phyloP scores from a whole-genome alignment of 2,329 filamentous ascomycete genomes.

The Parascedosporium putredinis region DNA sequence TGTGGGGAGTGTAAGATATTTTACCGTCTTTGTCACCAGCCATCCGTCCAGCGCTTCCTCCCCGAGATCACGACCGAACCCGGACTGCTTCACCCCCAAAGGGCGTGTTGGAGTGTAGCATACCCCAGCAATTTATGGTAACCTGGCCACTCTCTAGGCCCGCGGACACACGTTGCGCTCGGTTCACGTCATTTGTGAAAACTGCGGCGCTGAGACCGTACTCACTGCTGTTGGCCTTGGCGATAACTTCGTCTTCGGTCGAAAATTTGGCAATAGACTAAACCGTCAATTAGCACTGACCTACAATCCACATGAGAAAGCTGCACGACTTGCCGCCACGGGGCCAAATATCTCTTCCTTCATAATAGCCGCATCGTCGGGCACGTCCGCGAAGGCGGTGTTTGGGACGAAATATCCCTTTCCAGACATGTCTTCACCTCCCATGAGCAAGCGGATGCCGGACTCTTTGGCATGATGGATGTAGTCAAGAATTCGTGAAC shows the following conservation, averaged over 20 bases:
- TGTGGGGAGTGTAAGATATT: too few relatives aligned
- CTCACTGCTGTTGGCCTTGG: constrained; percentile 34
- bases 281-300: too few relatives aligned
- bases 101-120: constrained; percentile 10
- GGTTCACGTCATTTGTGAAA: constrained; percentile 7
- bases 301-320: too few relatives aligned
- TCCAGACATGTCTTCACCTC: constrained; percentile 20
- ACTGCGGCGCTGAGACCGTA: constrained; percentile 26
- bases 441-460: constrained; percentile 16
- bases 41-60: constrained; percentile 9
- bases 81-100: constrained; percentile 13
- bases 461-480: constrained; percentile 22
- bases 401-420: constrained; percentile 25
- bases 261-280: constrained; percentile 35
- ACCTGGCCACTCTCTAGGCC: constrained; percentile 7
- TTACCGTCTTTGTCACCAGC: too few relatives aligned
- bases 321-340: too few relatives aligned
- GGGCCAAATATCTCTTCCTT: constrained; percentile 41
- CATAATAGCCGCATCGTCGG: constrained; percentile 21
- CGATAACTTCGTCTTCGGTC: constrained; percentile 34
- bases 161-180: constrained; percentile 7
- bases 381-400: constrained; percentile 25
- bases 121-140: constrained; percentile 10
- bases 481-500: constrained; percentile 26
- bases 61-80: constrained; percentile 12